Conservation (phyloP, 176 grass and related monocot genomes). For the Areca catechu region DNA sequence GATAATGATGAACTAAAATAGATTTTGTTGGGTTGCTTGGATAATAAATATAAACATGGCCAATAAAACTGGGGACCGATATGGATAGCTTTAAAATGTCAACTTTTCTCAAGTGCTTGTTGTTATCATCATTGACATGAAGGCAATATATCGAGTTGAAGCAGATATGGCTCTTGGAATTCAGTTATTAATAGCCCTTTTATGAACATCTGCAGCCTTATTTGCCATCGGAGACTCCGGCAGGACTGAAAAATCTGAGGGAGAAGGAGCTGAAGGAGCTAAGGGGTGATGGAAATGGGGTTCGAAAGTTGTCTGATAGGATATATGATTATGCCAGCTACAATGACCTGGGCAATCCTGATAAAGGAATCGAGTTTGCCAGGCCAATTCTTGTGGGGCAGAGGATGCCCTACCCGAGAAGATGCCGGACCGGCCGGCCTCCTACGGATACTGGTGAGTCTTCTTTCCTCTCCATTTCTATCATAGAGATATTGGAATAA, state of each 20-base stretch:
- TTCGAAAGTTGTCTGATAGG: conserved; percentile 66
- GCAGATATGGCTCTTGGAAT: no score
- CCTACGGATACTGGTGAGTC: conserved; percentile 85
- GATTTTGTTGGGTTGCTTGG: no score
- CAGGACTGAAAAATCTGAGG: conserved; percentile 59
- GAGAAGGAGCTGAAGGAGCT: conserved; percentile 71
- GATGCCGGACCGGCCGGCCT: conserved; percentile 77
- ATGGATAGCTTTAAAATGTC: no score
- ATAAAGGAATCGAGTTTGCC: conserved; percentile 47
- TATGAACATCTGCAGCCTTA: conserved; percentile 59
- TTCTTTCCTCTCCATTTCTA: conserved; percentile 9
- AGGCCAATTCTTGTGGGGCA: conserved; percentile 69
- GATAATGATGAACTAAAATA: no score
- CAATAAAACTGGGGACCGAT: no score
- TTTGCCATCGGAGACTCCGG: conserved; percentile 76
- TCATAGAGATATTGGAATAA: conserved; percentile 6
- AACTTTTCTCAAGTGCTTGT: no score
- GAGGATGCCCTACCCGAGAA: conserved; percentile 75
- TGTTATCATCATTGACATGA: no score
- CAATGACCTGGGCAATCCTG: conserved; percentile 95
- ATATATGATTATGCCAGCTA: conserved; percentile 82
- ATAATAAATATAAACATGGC: no score
- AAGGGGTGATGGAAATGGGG: conserved; percentile 68
- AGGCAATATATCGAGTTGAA: no score
- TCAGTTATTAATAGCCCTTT: no score